Evolutionary conservation across 2,329 filamentous ascomycete species (phyloP), one percentile per base, ranked within the genome.

Genomic region (Xylaria polymorpha): DNA sequence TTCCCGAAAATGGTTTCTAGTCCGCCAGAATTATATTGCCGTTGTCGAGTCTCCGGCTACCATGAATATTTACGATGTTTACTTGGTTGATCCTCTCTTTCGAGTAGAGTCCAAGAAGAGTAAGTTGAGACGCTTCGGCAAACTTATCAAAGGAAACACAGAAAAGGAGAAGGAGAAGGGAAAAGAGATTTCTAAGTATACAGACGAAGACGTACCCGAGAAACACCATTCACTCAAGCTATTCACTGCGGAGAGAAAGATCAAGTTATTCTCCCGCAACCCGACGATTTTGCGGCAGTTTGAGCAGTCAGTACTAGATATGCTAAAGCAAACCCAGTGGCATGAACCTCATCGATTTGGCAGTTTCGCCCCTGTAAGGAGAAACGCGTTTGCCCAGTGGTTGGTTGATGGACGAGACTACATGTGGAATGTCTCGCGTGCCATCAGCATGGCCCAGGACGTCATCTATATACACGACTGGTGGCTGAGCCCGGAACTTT

Each of bases 401-500:
- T 87, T 99, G 9, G 95, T 99, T 0, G 96, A 99, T 80, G 96
- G 93, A 18, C 90, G 96, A 74, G 96, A 99, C 79, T 97, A 98
- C 84, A 98, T 98, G 95, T 99, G 96, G 96, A 97, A 98, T 79
- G 94, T 98, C 8, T 98, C 95, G 12, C 89, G 95, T 72, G 96
- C 96, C 14, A 97, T 99, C 76, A 96, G 94, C 78, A 97, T 98
- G 90, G 96, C 96, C 9, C 93, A 93, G 76, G 96, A 98, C 82
- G 95, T 98, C 70, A 95, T 99, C 74, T 98, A 98, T 81, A 98
- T 99, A 71, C 96, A 99, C 79, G 96, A 98, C 80, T 99, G 96
- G 96, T 99, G 96, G 96, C 83, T 99, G 48, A 98, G 93, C 74
- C 96, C 96, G 0, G 95, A 99, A 80, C 83, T 99, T 53, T 99